Evolutionary conservation across 768 basidiomycete species (phyloP), one percentile per base, ranked within the genome.

Genomic region (Tylopilus sp.): DNA sequence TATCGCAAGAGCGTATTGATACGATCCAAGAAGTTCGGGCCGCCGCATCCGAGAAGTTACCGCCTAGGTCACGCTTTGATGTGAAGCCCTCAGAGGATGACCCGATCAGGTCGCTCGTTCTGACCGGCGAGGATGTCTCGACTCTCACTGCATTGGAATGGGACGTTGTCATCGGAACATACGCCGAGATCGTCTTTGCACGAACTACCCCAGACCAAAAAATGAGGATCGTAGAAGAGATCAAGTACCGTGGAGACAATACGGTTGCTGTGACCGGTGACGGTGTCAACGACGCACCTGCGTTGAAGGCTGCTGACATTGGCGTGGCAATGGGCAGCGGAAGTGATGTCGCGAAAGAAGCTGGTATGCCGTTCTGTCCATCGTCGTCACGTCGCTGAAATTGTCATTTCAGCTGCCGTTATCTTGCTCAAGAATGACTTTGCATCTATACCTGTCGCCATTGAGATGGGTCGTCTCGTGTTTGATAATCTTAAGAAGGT

Each of bases 381-480:
- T 20, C 15, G 9, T 4, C 13, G 18, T 38, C 1, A 0, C 23
- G 2, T 44, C 15, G 35, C 39, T 57, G 5, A 59, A 4, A n/a
- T 20, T 18, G 7, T 15, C 30, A 46, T 9, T n/a, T 36, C 28
- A 72, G 71, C 72, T 60, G 60, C 67, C 35, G 63, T 82, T 40
- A 73, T 82, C 28, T 10, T 28, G 7, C 28, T 28, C 28, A 28
- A 28, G 28, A 28, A 28, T 28, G 28, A 28, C 28, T 28, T 28
- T 28, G 28, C 28, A 8, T 4, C 28, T 10, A 28, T 28, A 28
- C 28, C 75, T 13, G 71, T 76, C 30, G 81, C 79, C 5, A 79
- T 83, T 51, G 72, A 80, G 61, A 76, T 81, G 64, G 82, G 82
- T 45, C 77, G 80, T 15, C 67, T 80, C n/a, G 76, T 80, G 0